Base-by-base conservation (phyloP, 306 rosid species). In the Cucumis hystrix region DNA sequence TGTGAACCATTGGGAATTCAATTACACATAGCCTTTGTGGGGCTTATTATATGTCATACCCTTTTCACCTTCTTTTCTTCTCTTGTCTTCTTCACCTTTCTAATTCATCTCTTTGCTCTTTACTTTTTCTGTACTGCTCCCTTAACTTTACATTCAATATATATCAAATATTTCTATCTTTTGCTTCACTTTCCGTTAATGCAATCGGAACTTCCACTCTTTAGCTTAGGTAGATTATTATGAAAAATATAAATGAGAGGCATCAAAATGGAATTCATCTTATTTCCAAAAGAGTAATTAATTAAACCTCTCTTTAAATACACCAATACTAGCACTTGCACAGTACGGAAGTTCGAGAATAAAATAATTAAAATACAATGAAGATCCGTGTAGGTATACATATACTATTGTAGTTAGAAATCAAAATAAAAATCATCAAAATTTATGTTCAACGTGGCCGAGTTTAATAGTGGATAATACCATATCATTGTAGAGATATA, bases 31-130 rank as follows among this genome's bases (percentile, higher is more conserved):
- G 37, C 52, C 73, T 35, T 66, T 66, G 47, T 66, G 51, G 51
- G 64, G 11, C 11, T 2, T 39, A 28, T 28, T 28, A 28, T 64
- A 21, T 64, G 47, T 35, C 51, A 16, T 66, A 20, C 51, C 73
- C 51, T n/a, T 65, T 37, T 65, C 47, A 15, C 47, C 25, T 63
- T 16, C 71, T 66, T 66, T 66, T 43, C 51, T 35, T 37, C 73
- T 66, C 73, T 64, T 64, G 30, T 66, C 51, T 66, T 66, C 47
- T 66, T 66, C 73, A 35, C 73, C 30, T 39, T 67, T 43, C 74
- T 18, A n/a, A 67, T 13, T 41, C 74, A 18, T n/a, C 35, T 5
- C 33, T 41, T 66, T 41, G 51, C 45, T 66, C 20, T 67, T 65
- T 66, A 0, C 16, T 10, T 20, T 41, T 67, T 41, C 21, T 37